Percentiles rank a stretch among this genome's conserved stretches.
These are phyloP conservation scores for Eucalyptus sp. DNA, from an alignment of 345 rosid genomes.

Conservation along the genomic window DNA sequence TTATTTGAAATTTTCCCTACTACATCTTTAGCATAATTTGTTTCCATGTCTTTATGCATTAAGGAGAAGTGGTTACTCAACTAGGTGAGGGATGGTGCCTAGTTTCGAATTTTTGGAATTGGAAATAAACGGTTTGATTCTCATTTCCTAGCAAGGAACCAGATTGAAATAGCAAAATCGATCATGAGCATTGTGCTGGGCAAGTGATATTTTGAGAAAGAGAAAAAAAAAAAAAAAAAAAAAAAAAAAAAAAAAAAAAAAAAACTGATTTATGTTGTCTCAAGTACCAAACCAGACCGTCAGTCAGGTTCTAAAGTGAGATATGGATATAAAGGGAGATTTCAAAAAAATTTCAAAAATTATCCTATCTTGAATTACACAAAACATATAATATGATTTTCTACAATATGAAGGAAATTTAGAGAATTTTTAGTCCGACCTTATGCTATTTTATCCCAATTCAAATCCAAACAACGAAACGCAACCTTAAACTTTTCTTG, in stretches of 20 bases:
- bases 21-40: not conserved
- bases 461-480: accelerated
- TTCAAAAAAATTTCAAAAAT: too few relatives aligned
- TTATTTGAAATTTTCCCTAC: too few relatives aligned
- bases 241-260: too few relatives aligned
- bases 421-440: not conserved
- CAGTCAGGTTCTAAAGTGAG: too few relatives aligned
- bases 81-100: accelerated
- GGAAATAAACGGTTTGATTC: accelerated
- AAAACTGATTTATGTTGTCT: too few relatives aligned
- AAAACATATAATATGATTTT: not conserved
- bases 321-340: not conserved
- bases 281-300: too few relatives aligned
- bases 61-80: not conserved
- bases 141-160: not conserved
- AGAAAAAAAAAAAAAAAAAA: too few relatives aligned
- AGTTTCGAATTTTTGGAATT: not conserved
- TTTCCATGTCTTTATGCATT: not conserved
- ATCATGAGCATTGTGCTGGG: not conserved
- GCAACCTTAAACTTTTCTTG: not conserved
- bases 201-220: too few relatives aligned
- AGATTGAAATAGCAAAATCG: not conserved
- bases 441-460: not conserved
- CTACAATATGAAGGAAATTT: accelerated
- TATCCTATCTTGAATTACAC: not conserved